Base-by-base conservation (phyloP, 2,329 filamentous ascomycete genomes). In the Triangularia verruculosa region DNA sequence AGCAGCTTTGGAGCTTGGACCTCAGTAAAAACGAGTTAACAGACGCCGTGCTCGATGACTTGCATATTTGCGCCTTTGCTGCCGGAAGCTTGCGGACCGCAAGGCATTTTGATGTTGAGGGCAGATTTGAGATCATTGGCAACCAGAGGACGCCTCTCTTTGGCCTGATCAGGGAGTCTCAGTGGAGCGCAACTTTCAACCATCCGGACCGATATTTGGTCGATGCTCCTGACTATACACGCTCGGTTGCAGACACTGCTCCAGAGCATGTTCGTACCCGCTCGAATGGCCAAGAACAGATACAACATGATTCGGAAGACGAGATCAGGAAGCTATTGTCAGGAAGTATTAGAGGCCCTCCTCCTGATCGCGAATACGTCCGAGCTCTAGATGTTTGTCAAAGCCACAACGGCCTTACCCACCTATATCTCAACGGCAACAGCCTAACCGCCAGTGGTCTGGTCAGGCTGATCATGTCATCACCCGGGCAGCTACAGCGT, bases 1-100 rank as follows among this genome's bases (percentile, higher is more conserved):
- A 64, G 11, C 79, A 76, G 27, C 71, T 88, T 11, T 88, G 85
- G 85, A 86, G 85, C 67, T 70, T 88, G 4, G 84, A 88, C 65
- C 57, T 88, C 0, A 76, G 78, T 39, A 60, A 78, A 5, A 89
- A 88, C 67, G 77, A 76, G 11, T 70, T 88, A 9, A 81, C 79
- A 0, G 84, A 87, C 68, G 68, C 39, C 2, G 68, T 74, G 3
- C 68, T 86, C 11, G 70, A 75, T 7, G 39, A 57, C 2, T 65
- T 81, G 13, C 64, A 72, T 5, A 52, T 71, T 5, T 27, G 24
- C 52, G 63, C 62, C 28, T 64, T 67, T 54, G 66, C 68, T 17
- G 75, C 64, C 74, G 75, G 25, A 74, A 57, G 12, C 6, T 53
- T 43, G 9, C 59, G 64, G 27, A 20, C 39, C 17, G 57, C 20